phyloP scores from a whole-genome alignment of 805 yeast species.

The Saccharomycopsis selenospora region DNA sequence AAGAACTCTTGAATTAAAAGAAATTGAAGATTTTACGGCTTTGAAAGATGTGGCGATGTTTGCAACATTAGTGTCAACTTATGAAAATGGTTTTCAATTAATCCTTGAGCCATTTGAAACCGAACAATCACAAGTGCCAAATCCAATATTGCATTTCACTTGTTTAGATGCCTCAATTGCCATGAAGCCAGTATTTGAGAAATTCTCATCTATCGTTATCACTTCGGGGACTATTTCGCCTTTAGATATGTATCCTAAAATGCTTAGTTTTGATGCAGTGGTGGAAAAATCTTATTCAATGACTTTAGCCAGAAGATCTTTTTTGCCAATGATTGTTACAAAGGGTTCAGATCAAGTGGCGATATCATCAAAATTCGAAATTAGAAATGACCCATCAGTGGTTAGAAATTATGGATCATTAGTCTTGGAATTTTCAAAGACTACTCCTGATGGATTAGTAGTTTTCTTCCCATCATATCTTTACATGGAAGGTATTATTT shows the following conservation, averaged over 20 bases:
- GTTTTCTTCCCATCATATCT: constrained; percentile 96
- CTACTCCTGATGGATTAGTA: constrained; percentile 97
- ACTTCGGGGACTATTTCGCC: constrained; percentile 99
- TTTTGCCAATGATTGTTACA: constrained; percentile 91
- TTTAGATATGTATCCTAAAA: constrained; percentile 95
- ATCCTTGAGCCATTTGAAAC: constrained; percentile 95
- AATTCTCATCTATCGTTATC: constrained; percentile 85
- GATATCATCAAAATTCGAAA: constrained; percentile 91
- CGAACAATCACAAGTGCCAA: constrained; percentile 89
- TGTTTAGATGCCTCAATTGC: constrained; percentile 98
- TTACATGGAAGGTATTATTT: constrained; percentile 95
- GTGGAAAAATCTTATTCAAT: constrained; percentile 92
- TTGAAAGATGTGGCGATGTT: constrained; percentile 93
- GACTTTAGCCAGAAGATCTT: constrained; percentile 89
- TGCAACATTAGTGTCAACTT: constrained; percentile 92
- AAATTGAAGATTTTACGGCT: constrained; percentile 88
- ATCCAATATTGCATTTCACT: constrained; percentile 87
- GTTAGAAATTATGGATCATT: constrained; percentile 95
- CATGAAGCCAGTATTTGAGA: constrained; percentile 91
- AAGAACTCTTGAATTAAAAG: constrained; percentile 77
- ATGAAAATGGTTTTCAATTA: constrained; percentile 85
- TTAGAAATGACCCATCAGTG: constrained; percentile 95
- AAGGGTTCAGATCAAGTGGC: constrained; percentile 98
- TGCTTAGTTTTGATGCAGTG: constrained; percentile 90
- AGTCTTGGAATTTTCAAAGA: constrained; percentile 84